These are phyloP conservation scores for Megacollybia marginata DNA, from an alignment of 768 basidiomycete species.

Conservation along the genomic window DNA sequence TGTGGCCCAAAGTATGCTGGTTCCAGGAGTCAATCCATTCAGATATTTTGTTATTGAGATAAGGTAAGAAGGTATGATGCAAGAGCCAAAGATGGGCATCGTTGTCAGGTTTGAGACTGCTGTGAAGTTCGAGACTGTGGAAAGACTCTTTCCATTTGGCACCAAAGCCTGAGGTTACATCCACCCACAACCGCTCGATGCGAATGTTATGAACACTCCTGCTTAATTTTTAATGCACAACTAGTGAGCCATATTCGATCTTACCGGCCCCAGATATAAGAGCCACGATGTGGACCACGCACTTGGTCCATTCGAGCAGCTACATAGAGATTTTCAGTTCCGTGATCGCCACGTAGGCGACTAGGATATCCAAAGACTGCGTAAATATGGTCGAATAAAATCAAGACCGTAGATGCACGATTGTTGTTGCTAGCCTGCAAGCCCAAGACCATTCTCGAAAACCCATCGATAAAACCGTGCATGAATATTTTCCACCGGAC, in stretches of 20 bases:
- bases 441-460: slow-evolving; percentile 9
- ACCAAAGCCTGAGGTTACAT: not conserved
- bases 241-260: not conserved
- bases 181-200: not conserved
- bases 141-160: slow-evolving; percentile 13
- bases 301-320: slow-evolving; percentile 11
- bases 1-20: slow-evolving; percentile 2
- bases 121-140: slow-evolving; percentile 10
- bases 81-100: slow-evolving; percentile 19
- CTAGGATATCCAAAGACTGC: slow-evolving; percentile 12
- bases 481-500: slow-evolving; percentile 6
- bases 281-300: slow-evolving; percentile 8
- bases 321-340: slow-evolving; percentile 17
- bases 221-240: not conserved
- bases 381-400: slow-evolving; percentile 8
- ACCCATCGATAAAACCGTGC: slow-evolving; percentile 9
- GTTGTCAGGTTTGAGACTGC: slow-evolving; percentile 13
- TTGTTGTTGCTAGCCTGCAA: slow-evolving; percentile 22
- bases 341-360: slow-evolving; percentile 18
- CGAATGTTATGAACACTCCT: slow-evolving; percentile 18
- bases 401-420: slow-evolving; percentile 17
- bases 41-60: slow-evolving; percentile 9
- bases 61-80: slow-evolving; percentile 15
- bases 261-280: slow-evolving; percentile 19
- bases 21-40: slow-evolving; percentile 13